A percentile compares a stretch with the other conserved stretches of the same genome.
Evolutionary conservation across 2,329 filamentous ascomycete genomes (phyloP).

Genomic region (Botrytis sinoallii): DNA sequence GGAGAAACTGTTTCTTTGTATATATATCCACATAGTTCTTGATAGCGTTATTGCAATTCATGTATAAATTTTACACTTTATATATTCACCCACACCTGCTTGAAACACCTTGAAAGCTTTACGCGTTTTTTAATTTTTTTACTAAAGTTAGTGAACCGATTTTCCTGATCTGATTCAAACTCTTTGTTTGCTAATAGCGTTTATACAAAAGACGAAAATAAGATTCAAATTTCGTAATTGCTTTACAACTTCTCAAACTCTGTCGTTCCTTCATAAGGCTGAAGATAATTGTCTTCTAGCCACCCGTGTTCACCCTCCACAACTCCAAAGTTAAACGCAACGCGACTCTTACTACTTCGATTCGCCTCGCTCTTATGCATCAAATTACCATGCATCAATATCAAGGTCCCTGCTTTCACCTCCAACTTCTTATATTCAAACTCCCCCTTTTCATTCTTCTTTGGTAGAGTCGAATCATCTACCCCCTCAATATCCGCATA

Average conservation of each 20-base stretch:
- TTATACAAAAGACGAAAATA: neutral
- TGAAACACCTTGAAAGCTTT: neutral
- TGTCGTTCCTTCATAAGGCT: neutral
- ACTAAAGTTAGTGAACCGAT: neutral
- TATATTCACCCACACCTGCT: too few species aligned
- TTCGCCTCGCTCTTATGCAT: conserved; percentile 17
- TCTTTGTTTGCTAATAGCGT: neutral
- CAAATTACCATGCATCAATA: conserved; percentile 17
- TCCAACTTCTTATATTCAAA: conserved; percentile 11
- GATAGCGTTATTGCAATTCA: neutral
- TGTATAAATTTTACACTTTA: neutral
- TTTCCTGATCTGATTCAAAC: neutral
- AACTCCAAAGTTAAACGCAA: conserved; percentile 9
- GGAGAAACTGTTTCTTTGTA: neutral
- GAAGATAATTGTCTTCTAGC: conserved; percentile 11
- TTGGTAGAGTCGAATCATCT: neutral
- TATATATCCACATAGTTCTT: conserved; percentile 1
- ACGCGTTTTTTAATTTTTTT: accelerated
- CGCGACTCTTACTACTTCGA: conserved; percentile 2
- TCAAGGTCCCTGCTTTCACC: neutral
- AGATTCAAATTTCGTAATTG: neutral
- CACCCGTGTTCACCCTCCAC: neutral
- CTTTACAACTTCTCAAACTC: conserved; percentile 7
- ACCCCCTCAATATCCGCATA: neutral
- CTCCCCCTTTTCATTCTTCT: neutral